Percentiles rank a stretch among this genome's conserved stretches.
These are phyloP conservation scores for Aplosporella prunicola DNA, from an alignment of 2,329 filamentous ascomycete species.

Conservation along the genomic window DNA sequence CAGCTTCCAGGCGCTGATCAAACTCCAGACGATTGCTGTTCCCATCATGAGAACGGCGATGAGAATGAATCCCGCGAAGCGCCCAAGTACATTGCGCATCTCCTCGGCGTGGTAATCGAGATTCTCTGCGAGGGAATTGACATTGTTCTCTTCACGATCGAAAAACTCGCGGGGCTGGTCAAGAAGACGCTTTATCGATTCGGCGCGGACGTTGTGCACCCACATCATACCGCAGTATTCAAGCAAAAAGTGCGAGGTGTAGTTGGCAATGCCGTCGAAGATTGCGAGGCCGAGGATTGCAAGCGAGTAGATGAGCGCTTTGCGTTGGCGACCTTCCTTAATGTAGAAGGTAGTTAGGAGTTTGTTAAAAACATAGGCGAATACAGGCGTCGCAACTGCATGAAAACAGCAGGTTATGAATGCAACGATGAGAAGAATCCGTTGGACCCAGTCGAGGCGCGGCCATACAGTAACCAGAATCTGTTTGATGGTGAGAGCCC, in stretches of 20 bases:
- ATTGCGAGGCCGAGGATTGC: conserved; percentile 59
- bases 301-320: conserved; percentile 58
- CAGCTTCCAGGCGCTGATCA: conserved; percentile 68
- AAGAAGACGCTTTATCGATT: conserved; percentile 61
- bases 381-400: conserved; percentile 60
- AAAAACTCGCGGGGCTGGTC: conserved; percentile 74
- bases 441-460: conserved; percentile 43
- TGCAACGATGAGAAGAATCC: conserved; percentile 49
- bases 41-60: conserved; percentile 57
- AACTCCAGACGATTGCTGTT: conserved; percentile 65
- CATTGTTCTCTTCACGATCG: conserved; percentile 55
- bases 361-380: conserved; percentile 66
- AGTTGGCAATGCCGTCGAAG: conserved; percentile 56
- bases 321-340: conserved; percentile 36
- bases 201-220: conserved; percentile 60
- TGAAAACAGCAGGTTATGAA: conserved; percentile 54
- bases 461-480: conserved; percentile 66
- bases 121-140: conserved; percentile 55
- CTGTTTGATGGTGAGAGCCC: conserved; percentile 31
- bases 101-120: conserved; percentile 80
- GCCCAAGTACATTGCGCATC: conserved; percentile 71
- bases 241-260: conserved; percentile 59
- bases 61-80: conserved; percentile 63
- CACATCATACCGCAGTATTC: conserved; percentile 66
- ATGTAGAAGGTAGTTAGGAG: conserved; percentile 63